Evolutionary conservation across 2,329 filamentous ascomycete genomes (phyloP), one percentile per base, ranked within the genome.

Genomic region (Mycosphaerella sp.): DNA sequence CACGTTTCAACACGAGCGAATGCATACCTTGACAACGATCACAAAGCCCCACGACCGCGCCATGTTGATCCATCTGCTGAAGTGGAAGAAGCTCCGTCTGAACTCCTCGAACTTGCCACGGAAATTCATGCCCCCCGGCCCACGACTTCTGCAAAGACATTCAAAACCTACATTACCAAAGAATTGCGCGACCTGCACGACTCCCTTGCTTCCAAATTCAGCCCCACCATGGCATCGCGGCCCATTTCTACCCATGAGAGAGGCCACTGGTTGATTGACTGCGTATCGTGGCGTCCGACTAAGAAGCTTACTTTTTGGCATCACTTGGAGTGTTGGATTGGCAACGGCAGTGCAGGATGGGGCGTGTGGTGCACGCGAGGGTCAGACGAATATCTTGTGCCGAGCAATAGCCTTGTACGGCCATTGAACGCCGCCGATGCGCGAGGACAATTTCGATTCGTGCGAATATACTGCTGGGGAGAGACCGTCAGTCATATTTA

Each of bases 401-500:
- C 34, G 17, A 36, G 31, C 10, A 36, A 45, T 23, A 38, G 23
- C 12, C 31, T 40, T 17, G 10, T 6, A 21, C 40, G 40, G 23
- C 8, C 9, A 1, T 17, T 21, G 9, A 14, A 21, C 6, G n/a
- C 38, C 12, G 31, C 32, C 14, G 51, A 47, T n/a, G n/a, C 44
- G 23, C 32, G 10, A 23, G 69, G 70, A 38, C 59, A 32, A 29
- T 45, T 48, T 17, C 53, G 69, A 60, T 39, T 62, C 29, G 67
- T 95, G 1, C 79, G 82, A 34, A 69, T 92, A 1, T 93, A 87
- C 66, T 88, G 87, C 65, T 95, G 87, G 84, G 90, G 87, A 0
- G 80, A 85, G 58, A 73, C 89, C 0, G 81, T 82, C 0, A 78
- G 82, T 51, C 85, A 95, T 63, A 77, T 88, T 34, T 95, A 89